A percentile compares a stretch with the other conserved stretches of the same genome.
These are phyloP conservation scores for Colletotrichum sp. DNA, from an alignment of 2,329 filamentous ascomycete genomes.

Conservation along the genomic window DNA sequence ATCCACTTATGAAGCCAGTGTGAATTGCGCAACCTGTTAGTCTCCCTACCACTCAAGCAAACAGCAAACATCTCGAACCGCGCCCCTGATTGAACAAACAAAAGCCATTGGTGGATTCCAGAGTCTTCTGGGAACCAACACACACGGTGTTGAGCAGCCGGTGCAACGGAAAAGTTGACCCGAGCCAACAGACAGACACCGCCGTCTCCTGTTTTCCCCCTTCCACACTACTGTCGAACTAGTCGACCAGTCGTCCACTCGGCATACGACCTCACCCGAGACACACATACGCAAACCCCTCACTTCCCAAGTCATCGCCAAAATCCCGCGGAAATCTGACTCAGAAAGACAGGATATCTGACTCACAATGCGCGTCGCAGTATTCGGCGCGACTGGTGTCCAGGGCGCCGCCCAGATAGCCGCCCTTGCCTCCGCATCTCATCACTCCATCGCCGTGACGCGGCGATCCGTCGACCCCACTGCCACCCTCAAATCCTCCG, in stretches of 20 bases:
- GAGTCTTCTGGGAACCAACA: neutral
- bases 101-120: neutral
- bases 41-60: neutral
- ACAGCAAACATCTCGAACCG: neutral
- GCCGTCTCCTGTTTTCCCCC: neutral
- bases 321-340: neutral
- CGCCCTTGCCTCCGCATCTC: constrained; percentile 25
- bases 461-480: constrained; percentile 12
- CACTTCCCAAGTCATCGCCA: neutral
- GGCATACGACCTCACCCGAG: neutral
- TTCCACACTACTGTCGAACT: neutral
- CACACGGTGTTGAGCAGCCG: neutral
- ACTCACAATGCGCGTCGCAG: constrained; percentile 28
- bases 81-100: neutral
- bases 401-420: constrained; percentile 29
- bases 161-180: neutral
- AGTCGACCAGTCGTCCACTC: neutral
- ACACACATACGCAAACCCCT: neutral
- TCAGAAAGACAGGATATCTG: neutral
- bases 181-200: neutral
- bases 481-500: neutral
- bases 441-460: constrained; percentile 29
- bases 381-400: constrained; percentile 31
- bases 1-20: neutral
- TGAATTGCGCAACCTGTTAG: neutral